phyloP scores from a whole-genome alignment of 345 rosid genomes.

The Brassica napus region DNA sequence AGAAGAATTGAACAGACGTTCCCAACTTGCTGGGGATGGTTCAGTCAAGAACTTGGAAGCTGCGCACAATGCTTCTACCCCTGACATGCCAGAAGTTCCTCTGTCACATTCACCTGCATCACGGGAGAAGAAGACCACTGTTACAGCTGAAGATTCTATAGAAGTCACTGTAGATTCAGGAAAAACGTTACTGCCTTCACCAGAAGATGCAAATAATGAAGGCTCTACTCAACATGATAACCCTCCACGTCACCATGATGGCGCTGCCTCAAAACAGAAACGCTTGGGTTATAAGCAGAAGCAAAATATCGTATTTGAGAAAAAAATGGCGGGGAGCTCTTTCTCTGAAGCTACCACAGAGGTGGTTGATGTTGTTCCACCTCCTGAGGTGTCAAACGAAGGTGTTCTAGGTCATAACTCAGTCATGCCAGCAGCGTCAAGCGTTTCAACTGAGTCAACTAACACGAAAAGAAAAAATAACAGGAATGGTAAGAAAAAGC shows the following conservation, averaged over 20 bases:
- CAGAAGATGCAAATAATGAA: constrained; percentile 39
- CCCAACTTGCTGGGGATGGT: constrained; percentile 49
- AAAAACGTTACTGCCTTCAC: constrained; percentile 27
- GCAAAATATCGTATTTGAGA: constrained; percentile 48
- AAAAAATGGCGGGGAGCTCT: constrained; percentile 42
- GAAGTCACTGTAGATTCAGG: constrained; percentile 42
- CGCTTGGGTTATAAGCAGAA: constrained; percentile 53
- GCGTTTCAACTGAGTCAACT: constrained; percentile 49
- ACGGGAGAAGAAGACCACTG: constrained; percentile 35
- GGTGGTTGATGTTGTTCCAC: constrained; percentile 39
- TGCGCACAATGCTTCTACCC: constrained; percentile 34
- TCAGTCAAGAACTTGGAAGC: constrained; percentile 45
- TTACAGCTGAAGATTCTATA: constrained; percentile 42
- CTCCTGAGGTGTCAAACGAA: constrained; percentile 42
- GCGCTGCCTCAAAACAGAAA: constrained; percentile 54
- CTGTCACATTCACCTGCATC: constrained; percentile 35
- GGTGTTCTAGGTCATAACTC: constrained; percentile 41
- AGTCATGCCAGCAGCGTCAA: constrained; percentile 31
- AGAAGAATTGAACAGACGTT: constrained; percentile 81
- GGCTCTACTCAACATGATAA: constrained; percentile 38
- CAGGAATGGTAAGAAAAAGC: constrained; percentile 62
- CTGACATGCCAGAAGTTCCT: constrained; percentile 48
- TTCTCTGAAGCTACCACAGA: constrained; percentile 38
- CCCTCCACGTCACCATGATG: constrained; percentile 41
- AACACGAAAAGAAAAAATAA: constrained; percentile 59